phyloP scores from a whole-genome alignment of 1,284 basidiomycete species.

The Coniferiporia weirii region DNA sequence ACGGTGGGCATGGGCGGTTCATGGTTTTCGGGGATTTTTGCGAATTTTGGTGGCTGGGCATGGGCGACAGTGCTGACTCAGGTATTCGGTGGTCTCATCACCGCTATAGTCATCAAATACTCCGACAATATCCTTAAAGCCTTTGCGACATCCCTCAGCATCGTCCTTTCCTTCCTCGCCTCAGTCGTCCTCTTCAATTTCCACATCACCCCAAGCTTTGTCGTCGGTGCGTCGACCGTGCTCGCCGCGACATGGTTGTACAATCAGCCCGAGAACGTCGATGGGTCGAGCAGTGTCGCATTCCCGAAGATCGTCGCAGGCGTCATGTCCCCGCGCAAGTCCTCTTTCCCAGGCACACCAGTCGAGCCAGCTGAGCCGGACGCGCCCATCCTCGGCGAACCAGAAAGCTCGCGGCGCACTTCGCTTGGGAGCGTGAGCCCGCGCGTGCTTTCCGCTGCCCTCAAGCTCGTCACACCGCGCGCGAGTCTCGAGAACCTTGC shows the following conservation, averaged over 20 bases:
- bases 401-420: background rate
- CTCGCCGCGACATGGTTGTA: conserved; percentile 85
- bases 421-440: conserved; percentile 5
- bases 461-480: conserved; percentile 17
- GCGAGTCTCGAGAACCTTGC: conserved; percentile 16
- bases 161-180: conserved; percentile 90
- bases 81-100: conserved; percentile 89
- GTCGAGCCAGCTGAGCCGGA: conserved; percentile 14
- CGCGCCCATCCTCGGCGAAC: conserved; percentile 16
- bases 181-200: conserved; percentile 89
- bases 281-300: background rate
- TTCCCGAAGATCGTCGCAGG: conserved; percentile 14
- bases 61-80: conserved; percentile 89
- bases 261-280: conserved; percentile 27
- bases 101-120: conserved; percentile 86
- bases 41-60: conserved; percentile 86
- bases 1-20: conserved; percentile 31
- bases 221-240: conserved; percentile 81
- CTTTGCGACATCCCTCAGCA: conserved; percentile 91
- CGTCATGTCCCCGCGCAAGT: conserved; percentile 14
- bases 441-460: conserved; percentile 10
- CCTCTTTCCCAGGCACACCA: conserved; percentile 12
- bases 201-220: conserved; percentile 79
- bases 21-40: conserved; percentile 50
- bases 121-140: conserved; percentile 92